phyloP scores from a whole-genome alignment of 306 rosid genomes.

The barrel medic (Medicago truncatula) region DNA sequence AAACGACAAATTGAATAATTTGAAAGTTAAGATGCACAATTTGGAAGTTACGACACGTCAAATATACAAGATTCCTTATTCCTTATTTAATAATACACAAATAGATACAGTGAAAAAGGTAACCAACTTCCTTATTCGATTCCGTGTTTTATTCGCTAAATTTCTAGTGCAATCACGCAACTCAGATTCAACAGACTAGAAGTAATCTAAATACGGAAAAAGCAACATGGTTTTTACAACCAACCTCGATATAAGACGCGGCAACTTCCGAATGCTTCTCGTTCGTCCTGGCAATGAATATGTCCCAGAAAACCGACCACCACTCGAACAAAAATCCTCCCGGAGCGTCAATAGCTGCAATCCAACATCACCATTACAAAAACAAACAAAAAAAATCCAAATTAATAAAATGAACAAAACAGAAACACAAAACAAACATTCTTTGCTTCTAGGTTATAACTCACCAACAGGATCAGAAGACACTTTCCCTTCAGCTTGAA shows the following conservation, averaged over 20 bases:
- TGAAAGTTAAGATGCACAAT: constrained; percentile 22
- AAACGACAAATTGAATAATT: constrained; percentile 4
- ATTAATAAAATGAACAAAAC: constrained; percentile 36
- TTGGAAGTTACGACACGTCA: background rate
- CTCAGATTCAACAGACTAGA: background rate
- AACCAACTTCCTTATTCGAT: background rate
- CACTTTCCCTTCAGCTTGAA: constrained; percentile 98
- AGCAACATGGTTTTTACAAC: constrained; percentile 34
- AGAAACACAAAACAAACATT: constrained; percentile 23
- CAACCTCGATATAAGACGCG: constrained; percentile 96
- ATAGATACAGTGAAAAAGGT: constrained; percentile 18
- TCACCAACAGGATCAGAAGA: constrained; percentile 98
- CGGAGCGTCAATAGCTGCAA: constrained; percentile 96
- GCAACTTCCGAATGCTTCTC: constrained; percentile 99
- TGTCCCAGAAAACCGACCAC: constrained; percentile 99
- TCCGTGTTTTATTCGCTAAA: background rate
- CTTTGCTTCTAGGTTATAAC: constrained; percentile 38
- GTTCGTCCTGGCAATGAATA: constrained; percentile 95
- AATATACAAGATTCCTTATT: constrained; percentile 1
- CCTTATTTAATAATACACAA: background rate
- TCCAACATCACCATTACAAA: constrained; percentile 36
- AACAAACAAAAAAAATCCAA: background rate
- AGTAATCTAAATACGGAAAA: background rate
- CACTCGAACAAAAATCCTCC: constrained; percentile 98
- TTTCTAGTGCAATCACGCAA: background rate